Evolutionary conservation across 1,284 basidiomycete genomes (phyloP).

Genomic region (Malassezia furfur): DNA sequence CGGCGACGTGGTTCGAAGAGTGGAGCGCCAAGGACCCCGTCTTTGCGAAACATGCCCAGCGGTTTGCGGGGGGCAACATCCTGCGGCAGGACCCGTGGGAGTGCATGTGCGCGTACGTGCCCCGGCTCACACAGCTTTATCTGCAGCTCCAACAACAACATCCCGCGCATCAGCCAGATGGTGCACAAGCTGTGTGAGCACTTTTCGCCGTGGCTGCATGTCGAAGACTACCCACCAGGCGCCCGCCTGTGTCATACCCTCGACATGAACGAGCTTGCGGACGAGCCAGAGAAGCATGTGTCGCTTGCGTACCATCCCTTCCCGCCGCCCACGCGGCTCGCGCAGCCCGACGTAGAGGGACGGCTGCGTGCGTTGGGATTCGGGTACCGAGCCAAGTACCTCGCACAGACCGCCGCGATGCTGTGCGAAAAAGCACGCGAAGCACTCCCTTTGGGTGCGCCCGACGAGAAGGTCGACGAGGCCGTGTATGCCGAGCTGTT

Average conservation of each 20-base stretch:
- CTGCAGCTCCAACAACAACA: constrained; percentile 96
- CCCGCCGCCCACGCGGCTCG: constrained; percentile 64
- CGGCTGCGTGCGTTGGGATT: constrained; percentile 72
- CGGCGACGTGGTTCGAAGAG: constrained; percentile 63
- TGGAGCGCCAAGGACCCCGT: constrained; percentile 68
- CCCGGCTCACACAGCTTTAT: constrained; percentile 60
- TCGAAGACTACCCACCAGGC: constrained; percentile 33
- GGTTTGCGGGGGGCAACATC: constrained; percentile 59
- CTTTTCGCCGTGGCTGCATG: constrained; percentile 56
- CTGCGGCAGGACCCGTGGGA: constrained; percentile 88
- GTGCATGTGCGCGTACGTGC: constrained; percentile 34
- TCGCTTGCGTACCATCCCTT: constrained; percentile 65
- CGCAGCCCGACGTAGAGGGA: constrained; percentile 53
- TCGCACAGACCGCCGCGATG: constrained; percentile 71
- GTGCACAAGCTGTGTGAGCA: constrained; percentile 45
- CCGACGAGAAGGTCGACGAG: constrained; percentile 10
- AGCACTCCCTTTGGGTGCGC: background rate
- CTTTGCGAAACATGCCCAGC: constrained; percentile 59
- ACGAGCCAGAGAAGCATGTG: constrained; percentile 3
- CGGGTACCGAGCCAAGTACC: constrained; percentile 86
- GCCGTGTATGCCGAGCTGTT: constrained; percentile 56
- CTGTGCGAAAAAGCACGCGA: constrained; percentile 52
- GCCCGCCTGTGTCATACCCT: constrained; percentile 7
- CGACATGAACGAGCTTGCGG: constrained; percentile 1
- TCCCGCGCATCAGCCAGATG: constrained; percentile 46